These are phyloP conservation scores for Boletus rufocinnamomeus DNA, from an alignment of 768 basidiomycete species.

Conservation along the genomic window DNA sequence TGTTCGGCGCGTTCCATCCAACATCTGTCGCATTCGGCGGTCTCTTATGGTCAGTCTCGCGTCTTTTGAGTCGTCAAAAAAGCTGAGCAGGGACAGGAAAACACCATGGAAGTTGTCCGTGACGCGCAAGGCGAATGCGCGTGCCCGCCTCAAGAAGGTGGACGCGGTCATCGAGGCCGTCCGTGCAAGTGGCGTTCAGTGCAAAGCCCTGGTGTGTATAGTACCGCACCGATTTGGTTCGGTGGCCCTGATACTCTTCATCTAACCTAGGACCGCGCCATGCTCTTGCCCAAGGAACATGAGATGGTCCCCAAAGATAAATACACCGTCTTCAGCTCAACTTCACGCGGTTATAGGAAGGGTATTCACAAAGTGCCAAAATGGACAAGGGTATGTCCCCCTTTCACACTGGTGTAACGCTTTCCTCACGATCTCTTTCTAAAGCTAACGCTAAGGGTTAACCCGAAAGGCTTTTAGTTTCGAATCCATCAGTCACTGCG, in stretches of 20 bases:
- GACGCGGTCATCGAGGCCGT: conserved; percentile 93
- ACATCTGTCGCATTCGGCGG: conserved; percentile 68
- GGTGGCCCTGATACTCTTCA: not conserved
- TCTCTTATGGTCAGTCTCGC: conserved; percentile 70
- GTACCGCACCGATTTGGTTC: not conserved
- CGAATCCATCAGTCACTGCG: conserved; percentile 36
- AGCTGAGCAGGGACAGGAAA: conserved; percentile 61
- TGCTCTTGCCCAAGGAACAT: conserved; percentile 87
- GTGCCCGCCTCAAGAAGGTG: conserved; percentile 86
- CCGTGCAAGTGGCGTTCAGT: conserved; percentile 76
- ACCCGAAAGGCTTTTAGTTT: conserved; percentile 93
- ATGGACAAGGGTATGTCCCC: conserved; percentile 78
- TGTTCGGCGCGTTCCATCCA: conserved; percentile 88
- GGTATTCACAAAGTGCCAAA: conserved; percentile 98
- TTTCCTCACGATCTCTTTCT: conserved; percentile 11
- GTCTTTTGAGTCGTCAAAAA: not conserved
- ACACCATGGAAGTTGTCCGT: conserved; percentile 89
- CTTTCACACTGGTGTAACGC: not conserved
- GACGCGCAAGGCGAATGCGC: conserved; percentile 90
- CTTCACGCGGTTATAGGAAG: conserved; percentile 78
- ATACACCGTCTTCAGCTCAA: conserved; percentile 85
- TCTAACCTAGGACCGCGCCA: conserved; percentile 58
- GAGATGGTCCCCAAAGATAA: conserved; percentile 95
- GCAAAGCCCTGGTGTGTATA: conserved; percentile 67
- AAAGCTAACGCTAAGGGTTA: conserved; percentile 82